Conservation (phyloP, 1,284 basidiomycete species). For the Moesziomyces sp. region DNA sequence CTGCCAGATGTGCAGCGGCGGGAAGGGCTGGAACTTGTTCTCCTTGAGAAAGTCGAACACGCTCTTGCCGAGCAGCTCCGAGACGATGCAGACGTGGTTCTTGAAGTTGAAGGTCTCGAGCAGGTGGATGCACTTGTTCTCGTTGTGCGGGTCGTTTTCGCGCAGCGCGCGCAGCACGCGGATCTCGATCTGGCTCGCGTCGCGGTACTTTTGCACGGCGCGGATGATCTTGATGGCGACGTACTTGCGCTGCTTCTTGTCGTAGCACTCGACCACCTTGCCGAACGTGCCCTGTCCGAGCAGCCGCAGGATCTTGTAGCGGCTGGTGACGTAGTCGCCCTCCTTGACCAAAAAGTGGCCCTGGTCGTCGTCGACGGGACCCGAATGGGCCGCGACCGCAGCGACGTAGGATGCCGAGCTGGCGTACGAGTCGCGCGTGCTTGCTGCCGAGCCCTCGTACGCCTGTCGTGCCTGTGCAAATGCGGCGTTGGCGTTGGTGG, state of each 20-base stretch:
- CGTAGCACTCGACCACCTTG: constrained; percentile 94
- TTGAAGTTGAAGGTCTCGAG: constrained; percentile 94
- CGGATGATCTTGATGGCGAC: constrained; percentile 98
- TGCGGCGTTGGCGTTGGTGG: constrained; percentile 25
- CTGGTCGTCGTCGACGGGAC: constrained; percentile 68
- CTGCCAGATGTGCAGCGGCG: constrained; percentile 91
- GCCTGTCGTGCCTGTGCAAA: constrained; percentile 26
- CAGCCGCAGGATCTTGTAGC: constrained; percentile 78
- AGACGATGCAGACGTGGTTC: constrained; percentile 97
- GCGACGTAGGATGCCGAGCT: constrained; percentile 47
- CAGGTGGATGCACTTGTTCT: constrained; percentile 96
- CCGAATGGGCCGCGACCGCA: constrained; percentile 31
- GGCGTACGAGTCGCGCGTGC: constrained; percentile 44
- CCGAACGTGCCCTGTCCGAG: constrained; percentile 99
- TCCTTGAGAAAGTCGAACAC: constrained; percentile 99
- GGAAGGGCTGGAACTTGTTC: constrained; percentile 96
- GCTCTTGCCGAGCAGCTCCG: constrained; percentile 94
- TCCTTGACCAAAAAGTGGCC: constrained; percentile 69
- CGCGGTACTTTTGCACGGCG: constrained; percentile 75
- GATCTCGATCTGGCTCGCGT: constrained; percentile 98
- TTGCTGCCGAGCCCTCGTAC: constrained; percentile 47
- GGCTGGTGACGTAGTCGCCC: constrained; percentile 64
- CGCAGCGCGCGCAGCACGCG: constrained; percentile 91
- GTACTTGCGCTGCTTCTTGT: constrained; percentile 75
- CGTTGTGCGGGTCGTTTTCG: constrained; percentile 87